Evolutionary conservation across 306 rosid genomes (phyloP), one percentile per base, ranked within the genome.

Genomic region (Crotalaria pallida): DNA sequence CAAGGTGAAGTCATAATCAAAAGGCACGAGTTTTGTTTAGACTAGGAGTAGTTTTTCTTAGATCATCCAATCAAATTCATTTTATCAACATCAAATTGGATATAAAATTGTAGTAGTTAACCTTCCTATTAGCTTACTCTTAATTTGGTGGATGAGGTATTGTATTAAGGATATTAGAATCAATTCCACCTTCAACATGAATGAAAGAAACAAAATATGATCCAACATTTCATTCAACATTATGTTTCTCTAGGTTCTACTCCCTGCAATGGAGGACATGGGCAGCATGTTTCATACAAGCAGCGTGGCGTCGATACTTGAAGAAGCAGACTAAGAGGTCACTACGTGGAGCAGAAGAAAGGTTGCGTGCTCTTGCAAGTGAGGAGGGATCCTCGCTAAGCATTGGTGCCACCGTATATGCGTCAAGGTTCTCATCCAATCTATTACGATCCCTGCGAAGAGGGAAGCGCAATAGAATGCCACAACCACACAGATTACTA

Each of bases 261-360:
- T 82, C 98, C 26, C 45, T 71, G 69, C 96, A 85, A 67, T 92
- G 96, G 96, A 89, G 52, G 65, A 84, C 86, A 48, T 89, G 96
- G 98, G 96, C 61, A 10, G 84, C 94, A 65, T 70, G 84, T 55
- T 82, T 73, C 68, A 82, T 92, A 75, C 98, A 92, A 87, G 92
- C 80, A 67, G 87, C 88, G 7, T 92, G 98, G 98, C 92, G 85
- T 10, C 61, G 81, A 7, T 53, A 72, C 52, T 16, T 67, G 19
- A 85, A 74, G 51, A 85, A 82, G 73, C 87, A 80, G 86, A 71
- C 40, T 2, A 80, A 81, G 51, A 84, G 73, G 74, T 56, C 67
- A 5, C 69, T 85, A 23, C 76, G 53, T 5, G 87, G 79, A 69
- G 87, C 82, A 38, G 88, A 89, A 63, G 71, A 56, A 10, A 47